Evolutionary conservation across 345 rosid genomes (phyloP), one percentile per base, ranked within the genome.

Genomic region (Populus alba): DNA sequence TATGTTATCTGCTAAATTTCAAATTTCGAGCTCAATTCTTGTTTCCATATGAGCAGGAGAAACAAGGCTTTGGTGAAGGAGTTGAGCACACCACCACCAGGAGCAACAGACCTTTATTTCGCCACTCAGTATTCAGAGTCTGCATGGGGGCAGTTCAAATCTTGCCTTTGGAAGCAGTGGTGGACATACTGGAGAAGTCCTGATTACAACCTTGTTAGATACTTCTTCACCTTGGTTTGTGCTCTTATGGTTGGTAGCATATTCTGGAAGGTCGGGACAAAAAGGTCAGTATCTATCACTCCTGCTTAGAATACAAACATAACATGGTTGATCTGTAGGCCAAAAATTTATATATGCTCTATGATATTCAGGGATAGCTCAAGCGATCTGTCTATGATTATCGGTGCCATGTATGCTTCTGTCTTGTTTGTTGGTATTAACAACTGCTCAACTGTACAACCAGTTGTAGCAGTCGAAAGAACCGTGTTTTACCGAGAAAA

Each of bases 111-210:
- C 68, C 81, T 88, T 13, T 74, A 78, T 71, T 88, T 88, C 80
- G 61, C 84, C 0, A 82, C 86, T 7, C 84, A 73, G 45, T 88
- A 76, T 71, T 87, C 91, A 5, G 83, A 84, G 49, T 75, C 89
- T 16, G 37, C 78, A 9, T 83, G 83, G 85, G 87, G 87, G 22
- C 91, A 88, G 62, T 84, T 85, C 81, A 84, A 82, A 59, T 86
- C 91, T 62, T 85, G 89, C 72, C 61, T 88, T 6, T 88, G 91
- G 91, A 88, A 88, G 74, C 89, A 87, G 41, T 80, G 87, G 87
- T 88, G 87, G 89, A 85, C 89, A 59, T 88, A 88, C 77, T 83
- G 91, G 91, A 87, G 91, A 81, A 82, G 87, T 72, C 88, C 89
- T 23, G 87, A 84, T 66, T 88, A 83, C 70, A 88, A 88, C 67